Evolutionary conservation across 75 land plant genomes (phyloP).

Genomic region (Cryptomeria japonica): DNA sequence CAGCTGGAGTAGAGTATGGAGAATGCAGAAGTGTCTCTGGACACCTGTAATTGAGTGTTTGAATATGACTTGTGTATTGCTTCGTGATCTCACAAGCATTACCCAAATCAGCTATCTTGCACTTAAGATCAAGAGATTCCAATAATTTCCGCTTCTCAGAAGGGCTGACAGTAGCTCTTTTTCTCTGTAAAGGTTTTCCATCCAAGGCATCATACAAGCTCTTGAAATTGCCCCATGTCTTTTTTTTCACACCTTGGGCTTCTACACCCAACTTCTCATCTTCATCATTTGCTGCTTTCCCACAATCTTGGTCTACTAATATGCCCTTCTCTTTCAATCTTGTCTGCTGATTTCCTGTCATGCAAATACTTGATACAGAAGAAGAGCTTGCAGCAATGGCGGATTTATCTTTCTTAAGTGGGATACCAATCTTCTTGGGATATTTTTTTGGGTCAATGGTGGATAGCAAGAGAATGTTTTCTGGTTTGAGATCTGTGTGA

Average conservation of each 20-base stretch:
- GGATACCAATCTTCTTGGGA: conserved; percentile 42
- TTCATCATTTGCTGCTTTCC: conserved; percentile 11
- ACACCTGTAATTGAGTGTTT: conserved; percentile 83
- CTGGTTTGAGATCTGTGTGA: conserved; percentile 94
- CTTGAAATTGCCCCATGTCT: neutral
- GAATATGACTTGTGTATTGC: conserved; percentile 78
- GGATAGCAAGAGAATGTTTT: conserved; percentile 70
- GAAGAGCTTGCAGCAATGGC: conserved; percentile 8
- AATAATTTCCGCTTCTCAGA: conserved; percentile 36
- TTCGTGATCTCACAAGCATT: conserved; percentile 85
- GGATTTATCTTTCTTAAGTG: conserved; percentile 32
- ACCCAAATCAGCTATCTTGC: conserved; percentile 85
- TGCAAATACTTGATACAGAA: conserved; percentile 16
- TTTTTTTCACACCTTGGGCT: neutral
- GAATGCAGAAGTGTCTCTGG: conserved; percentile 88
- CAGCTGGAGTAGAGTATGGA: conserved; percentile 83
- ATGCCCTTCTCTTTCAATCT: conserved; percentile 69
- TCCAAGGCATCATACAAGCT: conserved; percentile 4
- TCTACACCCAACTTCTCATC: neutral
- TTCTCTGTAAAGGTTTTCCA: neutral
- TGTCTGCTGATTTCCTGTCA: conserved; percentile 74
- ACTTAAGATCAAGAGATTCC: conserved; percentile 44
- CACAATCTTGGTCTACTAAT: conserved; percentile 41
- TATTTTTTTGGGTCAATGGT: conserved; percentile 63
- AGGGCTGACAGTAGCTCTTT: conserved; percentile 17